These are phyloP conservation scores for Bacidia gigantensis DNA, from an alignment of 495 filamentous ascomycete genomes.

Conservation along the genomic window DNA sequence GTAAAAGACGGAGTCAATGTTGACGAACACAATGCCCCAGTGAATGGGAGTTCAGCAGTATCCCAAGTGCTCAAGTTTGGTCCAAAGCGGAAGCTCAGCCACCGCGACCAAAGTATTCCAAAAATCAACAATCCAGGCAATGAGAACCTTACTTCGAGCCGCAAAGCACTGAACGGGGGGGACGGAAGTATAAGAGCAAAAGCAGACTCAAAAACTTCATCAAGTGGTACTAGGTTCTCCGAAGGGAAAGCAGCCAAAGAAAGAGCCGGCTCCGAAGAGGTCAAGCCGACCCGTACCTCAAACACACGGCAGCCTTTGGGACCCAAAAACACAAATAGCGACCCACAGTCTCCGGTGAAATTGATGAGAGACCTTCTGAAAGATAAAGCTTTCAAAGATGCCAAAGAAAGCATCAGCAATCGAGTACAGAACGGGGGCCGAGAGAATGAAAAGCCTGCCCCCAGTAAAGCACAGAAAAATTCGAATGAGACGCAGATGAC, in stretches of 20 bases:
- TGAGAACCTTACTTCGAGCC: no score
- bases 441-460: background rate
- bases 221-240: background rate
- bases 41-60: background rate
- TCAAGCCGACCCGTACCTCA: slow-evolving; percentile 7
- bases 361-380: background rate
- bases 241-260: background rate
- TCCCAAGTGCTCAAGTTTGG: slow-evolving; percentile 28
- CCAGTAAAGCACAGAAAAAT: background rate
- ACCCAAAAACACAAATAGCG: slow-evolving; percentile 25
- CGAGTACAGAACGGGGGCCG: background rate
- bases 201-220: no score
- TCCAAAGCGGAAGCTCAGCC: slow-evolving; percentile 49
- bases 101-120: slow-evolving; percentile 32
- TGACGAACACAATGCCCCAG: background rate
- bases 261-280: slow-evolving; percentile 5
- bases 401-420: background rate
- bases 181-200: no score
- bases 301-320: slow-evolving; percentile 28
- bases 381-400: background rate
- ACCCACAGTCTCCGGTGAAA: slow-evolving; percentile 1
- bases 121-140: no score
- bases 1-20: background rate
- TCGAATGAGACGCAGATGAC: background rate
- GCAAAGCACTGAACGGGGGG: no score